Conservation (phyloP, 1,139 yeast species). For the Yamadazyma triangularis region DNA sequence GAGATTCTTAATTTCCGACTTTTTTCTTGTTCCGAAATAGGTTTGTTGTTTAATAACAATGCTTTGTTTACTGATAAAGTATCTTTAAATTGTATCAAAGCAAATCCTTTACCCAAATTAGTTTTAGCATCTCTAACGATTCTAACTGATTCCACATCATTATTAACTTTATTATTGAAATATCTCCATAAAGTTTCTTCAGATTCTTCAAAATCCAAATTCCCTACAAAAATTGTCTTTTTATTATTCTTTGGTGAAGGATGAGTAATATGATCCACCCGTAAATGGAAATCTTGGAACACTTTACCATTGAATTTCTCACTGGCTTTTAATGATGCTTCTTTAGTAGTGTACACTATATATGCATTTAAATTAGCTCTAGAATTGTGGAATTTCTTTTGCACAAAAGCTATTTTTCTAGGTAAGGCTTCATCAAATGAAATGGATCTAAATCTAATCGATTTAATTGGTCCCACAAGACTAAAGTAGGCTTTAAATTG, state of each 20-base stretch:
- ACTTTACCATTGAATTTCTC: slow-evolving; percentile 59
- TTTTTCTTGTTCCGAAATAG: slow-evolving; percentile 46
- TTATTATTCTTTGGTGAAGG: slow-evolving; percentile 84
- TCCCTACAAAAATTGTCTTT: slow-evolving; percentile 88
- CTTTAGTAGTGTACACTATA: slow-evolving; percentile 61
- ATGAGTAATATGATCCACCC: slow-evolving; percentile 90
- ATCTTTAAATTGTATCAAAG: slow-evolving; percentile 88
- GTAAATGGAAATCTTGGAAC: slow-evolving; percentile 68
- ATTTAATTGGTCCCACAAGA: slow-evolving; percentile 57
- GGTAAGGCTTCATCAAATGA: slow-evolving; percentile 88
- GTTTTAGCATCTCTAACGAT: slow-evolving; percentile 89
- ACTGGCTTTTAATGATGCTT: slow-evolving; percentile 51
- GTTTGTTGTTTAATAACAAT: slow-evolving; percentile 68
- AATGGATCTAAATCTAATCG: slow-evolving; percentile 87
- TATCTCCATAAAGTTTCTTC: slow-evolving; percentile 89
- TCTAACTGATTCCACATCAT: slow-evolving; percentile 80
- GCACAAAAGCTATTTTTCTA: slow-evolving; percentile 85
- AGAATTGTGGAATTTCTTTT: slow-evolving; percentile 70
- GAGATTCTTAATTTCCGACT: slow-evolving; percentile 69
- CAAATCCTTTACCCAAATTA: slow-evolving; percentile 96
- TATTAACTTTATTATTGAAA: slow-evolving; percentile 55
- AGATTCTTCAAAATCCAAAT: slow-evolving; percentile 84
- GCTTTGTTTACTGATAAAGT: slow-evolving; percentile 80
- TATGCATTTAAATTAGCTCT: slow-evolving; percentile 87
- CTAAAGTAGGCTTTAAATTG: slow-evolving; percentile 60